phyloP scores from a whole-genome alignment of 1,284 basidiomycete species.

The Mycena sp. region DNA sequence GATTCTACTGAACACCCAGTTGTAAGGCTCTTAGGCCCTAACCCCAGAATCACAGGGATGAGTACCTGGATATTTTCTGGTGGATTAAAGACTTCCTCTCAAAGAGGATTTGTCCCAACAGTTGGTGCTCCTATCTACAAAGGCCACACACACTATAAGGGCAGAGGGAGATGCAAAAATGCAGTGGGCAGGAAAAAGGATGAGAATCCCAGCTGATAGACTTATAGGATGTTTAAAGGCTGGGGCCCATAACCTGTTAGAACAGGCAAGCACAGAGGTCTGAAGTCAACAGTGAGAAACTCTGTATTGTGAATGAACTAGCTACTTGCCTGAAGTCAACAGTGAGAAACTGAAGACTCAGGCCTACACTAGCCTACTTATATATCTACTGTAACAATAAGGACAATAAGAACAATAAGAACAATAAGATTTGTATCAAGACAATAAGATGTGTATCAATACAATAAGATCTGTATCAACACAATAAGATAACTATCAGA shows the following conservation, averaged over 20 bases:
- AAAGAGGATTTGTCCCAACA: background rate
- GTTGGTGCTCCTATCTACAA: too few relatives aligned
- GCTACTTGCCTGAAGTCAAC: too few relatives aligned
- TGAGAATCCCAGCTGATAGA: background rate
- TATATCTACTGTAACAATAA: background rate
- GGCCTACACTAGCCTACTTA: background rate
- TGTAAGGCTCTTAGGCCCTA: background rate
- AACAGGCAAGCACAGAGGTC: background rate
- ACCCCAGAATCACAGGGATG: too few relatives aligned
- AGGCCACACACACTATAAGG: too few relatives aligned
- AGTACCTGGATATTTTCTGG: too few relatives aligned
- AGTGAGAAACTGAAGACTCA: background rate
- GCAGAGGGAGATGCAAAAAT: background rate
- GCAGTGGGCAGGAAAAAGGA: background rate
- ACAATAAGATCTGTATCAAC: too few relatives aligned
- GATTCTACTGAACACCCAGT: background rate
- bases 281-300: slow-evolving; percentile 8
- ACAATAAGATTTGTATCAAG: too few relatives aligned
- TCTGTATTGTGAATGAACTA: background rate
- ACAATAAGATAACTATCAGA: too few relatives aligned
- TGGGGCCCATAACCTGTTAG: slow-evolving; percentile 6
- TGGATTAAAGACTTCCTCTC: too few relatives aligned
- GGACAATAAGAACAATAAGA: background rate
- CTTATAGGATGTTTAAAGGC: background rate
- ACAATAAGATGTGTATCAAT: too few relatives aligned